Evolutionary conservation across 768 basidiomycete species (phyloP), one percentile per base, ranked within the genome.

Genomic region (Termitomyces sp.): DNA sequence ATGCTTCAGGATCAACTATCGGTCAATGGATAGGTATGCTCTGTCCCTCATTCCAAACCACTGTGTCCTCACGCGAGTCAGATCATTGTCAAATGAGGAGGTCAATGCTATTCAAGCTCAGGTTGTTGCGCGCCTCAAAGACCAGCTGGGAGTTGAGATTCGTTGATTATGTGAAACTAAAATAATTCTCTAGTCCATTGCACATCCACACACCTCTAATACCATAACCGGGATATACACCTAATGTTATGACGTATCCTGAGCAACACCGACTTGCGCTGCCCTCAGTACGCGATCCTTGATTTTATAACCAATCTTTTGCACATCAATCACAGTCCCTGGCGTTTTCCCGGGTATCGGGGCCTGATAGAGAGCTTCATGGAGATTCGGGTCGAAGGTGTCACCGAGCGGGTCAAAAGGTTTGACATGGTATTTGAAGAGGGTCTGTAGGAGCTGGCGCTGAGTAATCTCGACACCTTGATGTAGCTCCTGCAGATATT

Each of bases 251-350:
- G 77, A 76, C 55, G 72, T 70, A 59, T 90, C 88, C 74, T 93
- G 90, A 18, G 87, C 95, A 27, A 98, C 95, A 56, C 96, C 97
- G 57, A 98, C 97, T 77, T 98, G 94, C 22, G 97, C 95, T 4
- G 97, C 93, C 56, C 97, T 83, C 70, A 99, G 74, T 56, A 95
- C 84, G 60, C 97, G 84, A 64, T 93, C 92, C 76, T 96, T 97
- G 76, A 99, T 94, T 76, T 80, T 93, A 77, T 93, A 98, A 4
- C 95, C 95, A 55, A 79, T 78, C 78, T 96, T 95, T 71, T 91
- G 89, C 69, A 90, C 92, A 69, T 96, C 91, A 46, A 97, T 81
- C 34, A 98, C 88, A 2, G 89, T 88, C 14, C 96, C 96, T 1
- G 93, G 86, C 70, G 89, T 87, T 75, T 91, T 93, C 14, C 83